phyloP scores from a whole-genome alignment of 306 rosid genomes.

The Cucurbita ficifolia region DNA sequence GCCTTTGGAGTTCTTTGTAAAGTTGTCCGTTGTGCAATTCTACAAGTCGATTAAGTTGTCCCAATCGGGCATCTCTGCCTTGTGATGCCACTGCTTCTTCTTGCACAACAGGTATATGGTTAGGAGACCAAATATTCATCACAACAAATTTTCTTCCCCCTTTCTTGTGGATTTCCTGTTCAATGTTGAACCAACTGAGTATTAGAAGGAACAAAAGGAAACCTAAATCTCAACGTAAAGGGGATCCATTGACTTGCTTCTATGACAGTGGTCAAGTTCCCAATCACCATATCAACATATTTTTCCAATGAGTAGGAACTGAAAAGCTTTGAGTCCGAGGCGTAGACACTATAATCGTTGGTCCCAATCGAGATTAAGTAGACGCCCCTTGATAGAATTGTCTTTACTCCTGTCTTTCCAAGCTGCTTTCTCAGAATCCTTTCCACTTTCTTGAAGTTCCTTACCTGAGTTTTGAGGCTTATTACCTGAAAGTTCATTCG shows the following conservation, averaged over 20 bases:
- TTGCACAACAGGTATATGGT: conserved; percentile 17
- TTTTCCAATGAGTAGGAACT: conserved; percentile 12
- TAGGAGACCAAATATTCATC: conserved; percentile 13
- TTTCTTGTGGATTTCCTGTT: conserved; percentile 19
- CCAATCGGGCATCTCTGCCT: conserved; percentile 13
- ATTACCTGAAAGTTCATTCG: too few species aligned
- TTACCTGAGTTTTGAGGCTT: conserved; percentile 27
- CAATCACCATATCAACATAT: conserved; percentile 24
- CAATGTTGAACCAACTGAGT: background rate
- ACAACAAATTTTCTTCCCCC: conserved; percentile 45
- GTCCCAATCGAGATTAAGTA: conserved; percentile 24
- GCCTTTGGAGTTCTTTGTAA: background rate
- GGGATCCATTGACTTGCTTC: conserved; percentile 3
- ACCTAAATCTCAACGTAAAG: background rate
- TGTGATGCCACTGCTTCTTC: conserved; percentile 1
- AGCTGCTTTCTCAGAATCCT: conserved; percentile 9
- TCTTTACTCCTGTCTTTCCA: conserved; percentile 21
- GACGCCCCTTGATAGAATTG: conserved; percentile 27
- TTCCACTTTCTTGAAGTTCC: conserved; percentile 20
- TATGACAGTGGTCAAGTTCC: conserved; percentile 22
- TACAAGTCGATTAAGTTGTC: background rate
- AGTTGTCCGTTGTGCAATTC: background rate
- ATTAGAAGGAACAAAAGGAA: background rate
- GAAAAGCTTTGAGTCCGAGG: background rate
- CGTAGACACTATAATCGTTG: conserved; percentile 22